A percentile compares a stretch with the other conserved stretches of the same genome.
These are phyloP conservation scores for Phytophthora pseudosyringae DNA, from an alignment of 352 stramenopile genomes.

Conservation along the genomic window DNA sequence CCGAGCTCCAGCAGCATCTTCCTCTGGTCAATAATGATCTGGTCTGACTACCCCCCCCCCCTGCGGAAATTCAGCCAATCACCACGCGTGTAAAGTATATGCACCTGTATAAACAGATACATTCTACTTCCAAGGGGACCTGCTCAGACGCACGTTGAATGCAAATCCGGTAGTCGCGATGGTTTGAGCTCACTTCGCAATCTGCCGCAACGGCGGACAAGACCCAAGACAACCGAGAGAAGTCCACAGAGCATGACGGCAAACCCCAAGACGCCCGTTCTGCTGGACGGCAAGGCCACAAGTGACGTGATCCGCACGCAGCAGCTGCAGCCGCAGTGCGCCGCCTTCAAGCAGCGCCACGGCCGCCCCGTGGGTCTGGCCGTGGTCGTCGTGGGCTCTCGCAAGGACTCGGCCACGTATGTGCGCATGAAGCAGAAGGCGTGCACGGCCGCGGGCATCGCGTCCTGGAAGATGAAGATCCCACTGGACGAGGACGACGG, in stretches of 20 bases:
- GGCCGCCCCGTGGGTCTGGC: constrained; percentile 93
- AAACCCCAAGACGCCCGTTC: constrained; percentile 14
- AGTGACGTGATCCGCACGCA: constrained; percentile 78
- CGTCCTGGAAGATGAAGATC: constrained; percentile 85
- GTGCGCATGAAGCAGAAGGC: constrained; percentile 99
- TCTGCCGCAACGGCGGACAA: constrained; percentile 18
- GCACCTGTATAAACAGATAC: constrained; percentile 12
- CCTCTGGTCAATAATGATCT: constrained; percentile 7
- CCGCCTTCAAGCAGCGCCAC: constrained; percentile 48
- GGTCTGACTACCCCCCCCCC: constrained; percentile 8
- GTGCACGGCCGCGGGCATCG: constrained; percentile 94
- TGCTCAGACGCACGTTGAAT: constrained; percentile 10
- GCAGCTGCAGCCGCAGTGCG: constrained; percentile 84
- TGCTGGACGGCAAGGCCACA: constrained; percentile 89
- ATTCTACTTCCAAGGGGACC: constrained; percentile 10
- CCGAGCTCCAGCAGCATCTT: constrained; percentile 54
- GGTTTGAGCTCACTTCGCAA: constrained; percentile 36
- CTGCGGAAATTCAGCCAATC: constrained; percentile 25
- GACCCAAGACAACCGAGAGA: not conserved
- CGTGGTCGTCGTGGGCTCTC: constrained; percentile 96
- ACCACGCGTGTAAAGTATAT: not conserved
- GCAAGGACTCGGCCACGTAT: constrained; percentile 97
- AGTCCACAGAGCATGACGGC: not conserved
- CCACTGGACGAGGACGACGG: constrained; percentile 29
- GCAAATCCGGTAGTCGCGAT: constrained; percentile 14